These are phyloP conservation scores for Phallus indusiatus DNA, from an alignment of 768 basidiomycete species.

Conservation along the genomic window DNA sequence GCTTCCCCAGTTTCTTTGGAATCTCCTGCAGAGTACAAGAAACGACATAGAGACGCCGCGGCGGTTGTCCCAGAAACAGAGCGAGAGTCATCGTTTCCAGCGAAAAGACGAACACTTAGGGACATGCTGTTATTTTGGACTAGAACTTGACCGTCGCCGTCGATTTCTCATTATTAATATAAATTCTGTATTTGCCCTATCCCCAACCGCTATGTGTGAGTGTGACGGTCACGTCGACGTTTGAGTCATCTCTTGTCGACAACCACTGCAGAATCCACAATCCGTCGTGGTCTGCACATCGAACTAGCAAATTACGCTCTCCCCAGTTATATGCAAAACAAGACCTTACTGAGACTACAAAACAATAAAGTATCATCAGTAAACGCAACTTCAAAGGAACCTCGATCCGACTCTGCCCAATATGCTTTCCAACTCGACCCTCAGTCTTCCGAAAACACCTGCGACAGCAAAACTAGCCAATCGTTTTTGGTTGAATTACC, in stretches of 20 bases:
- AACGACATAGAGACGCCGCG: conserved; percentile 30
- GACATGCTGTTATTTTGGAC: background rate
- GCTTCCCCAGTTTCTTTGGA: conserved; percentile 42
- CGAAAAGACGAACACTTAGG: background rate
- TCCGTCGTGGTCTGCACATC: background rate
- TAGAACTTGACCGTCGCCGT: background rate
- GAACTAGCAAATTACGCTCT: background rate
- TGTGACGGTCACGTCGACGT: background rate
- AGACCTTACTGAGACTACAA: conserved; percentile 3
- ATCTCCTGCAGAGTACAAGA: conserved; percentile 75
- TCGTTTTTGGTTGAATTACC: conserved; percentile 46
- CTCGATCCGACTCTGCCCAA: background rate
- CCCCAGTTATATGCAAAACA: conserved; percentile 10
- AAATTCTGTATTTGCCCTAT: background rate
- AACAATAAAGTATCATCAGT: conserved; percentile 5
- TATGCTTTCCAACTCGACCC: conserved; percentile 1
- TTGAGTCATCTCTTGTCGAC: background rate
- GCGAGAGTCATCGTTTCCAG: background rate
- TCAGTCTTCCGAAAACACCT: background rate
- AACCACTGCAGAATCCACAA: background rate
- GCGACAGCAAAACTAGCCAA: background rate
- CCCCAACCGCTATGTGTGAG: background rate
- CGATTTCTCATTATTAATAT: no score
- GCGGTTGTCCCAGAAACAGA: background rate
- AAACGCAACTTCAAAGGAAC: background rate